Base-by-base conservation (phyloP, 768 basidiomycete genomes). In the Clitopilus hobsonii region DNA sequence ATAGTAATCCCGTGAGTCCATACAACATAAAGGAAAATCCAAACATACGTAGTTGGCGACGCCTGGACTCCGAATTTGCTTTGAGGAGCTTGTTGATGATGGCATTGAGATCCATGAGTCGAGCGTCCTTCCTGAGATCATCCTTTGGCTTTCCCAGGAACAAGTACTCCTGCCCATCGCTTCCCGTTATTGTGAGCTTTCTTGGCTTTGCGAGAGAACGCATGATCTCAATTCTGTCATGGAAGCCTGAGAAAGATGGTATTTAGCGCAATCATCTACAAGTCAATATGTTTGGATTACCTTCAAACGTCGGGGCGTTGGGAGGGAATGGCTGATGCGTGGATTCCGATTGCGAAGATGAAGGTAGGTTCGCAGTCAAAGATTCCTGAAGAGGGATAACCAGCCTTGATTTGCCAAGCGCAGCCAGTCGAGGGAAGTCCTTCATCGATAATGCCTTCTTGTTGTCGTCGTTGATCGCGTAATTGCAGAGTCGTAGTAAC, bases 131-230 rank as follows among this genome's bases (percentile, higher is more conserved):
- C 32, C 97, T 82, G 27, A 99, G 77, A 70, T 99, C 97, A 66
- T 99, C 97, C 69, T 94, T 93, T 6, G 96, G 96, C 68, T 99
- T 99, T 52, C 91, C 92, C 6, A 99, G 77, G 75, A 98, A 98
- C 71, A 85, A 86, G 73, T 98, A 98, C 10, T 72, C 74, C 55
- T 86, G 82, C 1, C 94, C 94, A 64, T 98, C 84, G 59, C 83
- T 87, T 0, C 92, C 95, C 25, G 72, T 73, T 49, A 98, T 88
- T 0, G 85, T 86, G 56, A 99, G 83, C 71, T 96, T 97, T 61
- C 93, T 86, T 5, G 97, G 97, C 63, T 84, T 89, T 25, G 92
- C 91, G 23, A 98, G 72, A 4, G 97, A 97, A 18, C 75, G 80
- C 95, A 99, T 98, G 63, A 99, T 71, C 27, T 89, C 87, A 58